Conservation (phyloP, 1,139 yeast species). For the Pichia sorboxylosa region DNA sequence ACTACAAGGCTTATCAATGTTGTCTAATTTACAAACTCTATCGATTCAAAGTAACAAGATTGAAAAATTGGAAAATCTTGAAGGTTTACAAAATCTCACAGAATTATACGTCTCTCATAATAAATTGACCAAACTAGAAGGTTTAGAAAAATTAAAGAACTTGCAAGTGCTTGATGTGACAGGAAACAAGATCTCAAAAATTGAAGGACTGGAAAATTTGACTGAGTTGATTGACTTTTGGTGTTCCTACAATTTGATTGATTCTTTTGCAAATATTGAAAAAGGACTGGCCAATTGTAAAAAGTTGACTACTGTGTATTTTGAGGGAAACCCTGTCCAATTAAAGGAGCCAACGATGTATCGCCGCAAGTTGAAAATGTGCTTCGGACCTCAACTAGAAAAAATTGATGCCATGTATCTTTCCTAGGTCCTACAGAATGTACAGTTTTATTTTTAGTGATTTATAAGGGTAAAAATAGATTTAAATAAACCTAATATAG, state of each 20-base stretch:
- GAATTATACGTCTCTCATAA: constrained; percentile 87
- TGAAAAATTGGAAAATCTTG: constrained; percentile 72
- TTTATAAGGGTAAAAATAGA: no score
- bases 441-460: no score
- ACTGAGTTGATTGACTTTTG: constrained; percentile 74
- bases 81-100: constrained; percentile 56
- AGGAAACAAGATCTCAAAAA: constrained; percentile 49
- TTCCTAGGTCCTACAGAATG: no score
- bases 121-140: constrained; percentile 64
- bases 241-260: constrained; percentile 73
- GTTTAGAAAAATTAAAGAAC: constrained; percentile 58
- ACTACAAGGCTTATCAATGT: constrained; percentile 51
- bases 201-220: constrained; percentile 60
- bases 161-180: constrained; percentile 74
- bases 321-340: constrained; percentile 93
- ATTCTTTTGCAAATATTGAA: constrained; percentile 58
- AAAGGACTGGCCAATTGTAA: constrained; percentile 52
- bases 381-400: constrained; percentile 59
- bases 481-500: no score
- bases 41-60: constrained; percentile 85
- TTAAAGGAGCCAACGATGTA: constrained; percentile 63
- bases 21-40: constrained; percentile 57
- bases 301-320: constrained; percentile 75
- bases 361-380: constrained; percentile 66
- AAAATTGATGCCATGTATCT: constrained; percentile 85